phyloP scores from a whole-genome alignment of 1,139 yeast genomes.

The Geotrichum phurueaensis region DNA sequence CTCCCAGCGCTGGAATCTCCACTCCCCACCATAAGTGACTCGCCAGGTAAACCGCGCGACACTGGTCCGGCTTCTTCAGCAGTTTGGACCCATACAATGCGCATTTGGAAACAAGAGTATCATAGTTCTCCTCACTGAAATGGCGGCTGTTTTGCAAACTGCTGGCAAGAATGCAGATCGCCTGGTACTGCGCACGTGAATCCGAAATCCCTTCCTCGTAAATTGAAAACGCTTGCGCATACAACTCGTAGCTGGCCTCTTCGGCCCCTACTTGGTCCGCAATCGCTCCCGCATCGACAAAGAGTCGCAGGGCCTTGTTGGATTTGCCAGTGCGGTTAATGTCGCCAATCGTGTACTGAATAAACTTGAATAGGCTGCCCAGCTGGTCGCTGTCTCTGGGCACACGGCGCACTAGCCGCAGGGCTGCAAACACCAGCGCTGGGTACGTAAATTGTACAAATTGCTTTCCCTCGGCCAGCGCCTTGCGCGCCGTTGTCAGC shows the following conservation, averaged over 20 bases:
- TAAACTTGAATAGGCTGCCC: slow-evolving; percentile 54
- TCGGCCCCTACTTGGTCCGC: slow-evolving; percentile 68
- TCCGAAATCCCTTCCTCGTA: slow-evolving; percentile 77
- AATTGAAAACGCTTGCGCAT: slow-evolving; percentile 78
- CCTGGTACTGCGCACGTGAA: slow-evolving; percentile 53
- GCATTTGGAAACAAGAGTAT: slow-evolving; percentile 72
- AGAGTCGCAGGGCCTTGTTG: slow-evolving; percentile 46
- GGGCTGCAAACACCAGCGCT: slow-evolving; percentile 55
- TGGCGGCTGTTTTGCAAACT: slow-evolving; percentile 55
- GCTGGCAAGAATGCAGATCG: slow-evolving; percentile 53
- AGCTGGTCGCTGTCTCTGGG: slow-evolving; percentile 26
- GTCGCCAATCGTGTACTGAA: slow-evolving; percentile 67
- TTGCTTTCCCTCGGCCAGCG: slow-evolving; percentile 49
- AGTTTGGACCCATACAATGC: slow-evolving; percentile 85
- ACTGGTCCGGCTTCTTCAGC: slow-evolving; percentile 88
- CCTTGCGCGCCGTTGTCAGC: slow-evolving; percentile 46
- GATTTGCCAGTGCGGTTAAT: slow-evolving; percentile 51
- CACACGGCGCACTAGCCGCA: slow-evolving; percentile 53
- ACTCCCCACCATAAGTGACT: slow-evolving; percentile 94
- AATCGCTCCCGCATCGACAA: slow-evolving; percentile 44
- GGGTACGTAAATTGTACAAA: slow-evolving; percentile 62
- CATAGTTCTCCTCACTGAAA: slow-evolving; percentile 59
- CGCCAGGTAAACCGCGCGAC: slow-evolving; percentile 81
- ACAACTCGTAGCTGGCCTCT: slow-evolving; percentile 79
- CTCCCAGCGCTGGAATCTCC: slow-evolving; percentile 48